Percentiles rank a stretch among this genome's conserved stretches.
phyloP scores from a whole-genome alignment of 208 protist species.

The Wallacemonas sp. region DNA sequence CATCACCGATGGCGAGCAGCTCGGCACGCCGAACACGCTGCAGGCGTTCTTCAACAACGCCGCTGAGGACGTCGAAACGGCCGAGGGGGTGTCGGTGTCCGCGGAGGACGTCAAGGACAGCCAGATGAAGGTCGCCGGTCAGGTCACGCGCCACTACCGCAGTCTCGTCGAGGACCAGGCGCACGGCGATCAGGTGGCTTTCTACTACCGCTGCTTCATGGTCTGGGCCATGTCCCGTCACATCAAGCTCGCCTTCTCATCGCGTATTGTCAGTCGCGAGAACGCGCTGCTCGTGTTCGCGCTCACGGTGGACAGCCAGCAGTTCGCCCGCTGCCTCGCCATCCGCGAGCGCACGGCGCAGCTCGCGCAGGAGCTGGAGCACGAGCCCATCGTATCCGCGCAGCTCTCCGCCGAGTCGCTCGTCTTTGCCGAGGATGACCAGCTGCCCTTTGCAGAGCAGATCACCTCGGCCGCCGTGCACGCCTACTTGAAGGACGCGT shows the following conservation, averaged over 20 bases:
- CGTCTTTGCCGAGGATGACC: slow-evolving; percentile 38
- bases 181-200: slow-evolving; percentile 56
- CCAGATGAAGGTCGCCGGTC: neutral
- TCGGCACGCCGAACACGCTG: slow-evolving; percentile 52
- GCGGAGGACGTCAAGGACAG: slow-evolving; percentile 3
- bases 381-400: slow-evolving; percentile 36
- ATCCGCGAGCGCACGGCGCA: slow-evolving; percentile 41
- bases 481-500: slow-evolving; percentile 49
- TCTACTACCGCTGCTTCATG: slow-evolving; percentile 83
- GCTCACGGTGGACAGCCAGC: slow-evolving; percentile 57
- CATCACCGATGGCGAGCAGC: slow-evolving; percentile 89
- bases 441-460: slow-evolving; percentile 64
- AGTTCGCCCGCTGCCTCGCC: slow-evolving; percentile 63
- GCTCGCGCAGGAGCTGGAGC: slow-evolving; percentile 52
- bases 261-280: slow-evolving; percentile 81
- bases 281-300: slow-evolving; percentile 86
- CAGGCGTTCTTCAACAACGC: slow-evolving; percentile 60
- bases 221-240: slow-evolving; percentile 63
- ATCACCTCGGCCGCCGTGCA: slow-evolving; percentile 62
- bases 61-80: slow-evolving; percentile 9
- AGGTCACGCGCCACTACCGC: slow-evolving; percentile 41
- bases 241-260: slow-evolving; percentile 84
- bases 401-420: slow-evolving; percentile 37
- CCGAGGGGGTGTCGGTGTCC: neutral
- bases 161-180: slow-evolving; percentile 76